A percentile compares a stretch with the other conserved stretches of the same genome.
phyloP scores from a whole-genome alignment of 1,139 yeast genomes.

The Scheffersomyces insectosa region DNA sequence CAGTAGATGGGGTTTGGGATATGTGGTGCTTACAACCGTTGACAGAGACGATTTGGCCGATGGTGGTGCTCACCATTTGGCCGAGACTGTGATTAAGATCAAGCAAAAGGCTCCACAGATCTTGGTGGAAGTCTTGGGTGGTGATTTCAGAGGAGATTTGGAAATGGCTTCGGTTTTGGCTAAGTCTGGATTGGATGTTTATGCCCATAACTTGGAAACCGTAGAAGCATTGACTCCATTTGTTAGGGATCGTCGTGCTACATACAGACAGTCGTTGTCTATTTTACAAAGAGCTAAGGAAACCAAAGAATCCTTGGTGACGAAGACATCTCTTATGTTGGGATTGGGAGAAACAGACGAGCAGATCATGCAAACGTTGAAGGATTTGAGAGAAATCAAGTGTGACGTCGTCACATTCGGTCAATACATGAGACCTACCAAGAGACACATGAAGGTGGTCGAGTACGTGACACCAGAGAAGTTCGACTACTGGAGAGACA shows the following conservation, averaged over 20 bases:
- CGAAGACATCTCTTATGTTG: slow-evolving; percentile 94
- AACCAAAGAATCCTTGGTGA: slow-evolving; percentile 70
- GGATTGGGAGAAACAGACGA: slow-evolving; percentile 97
- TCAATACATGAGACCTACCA: slow-evolving; percentile 98
- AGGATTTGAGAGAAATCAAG: slow-evolving; percentile 67
- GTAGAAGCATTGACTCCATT: slow-evolving; percentile 94
- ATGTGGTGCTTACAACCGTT: slow-evolving; percentile 95
- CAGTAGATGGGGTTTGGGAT: slow-evolving; percentile 97
- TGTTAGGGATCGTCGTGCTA: slow-evolving; percentile 95
- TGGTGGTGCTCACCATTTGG: slow-evolving; percentile 91
- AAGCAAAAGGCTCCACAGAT: slow-evolving; percentile 89
- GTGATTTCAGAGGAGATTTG: slow-evolving; percentile 92
- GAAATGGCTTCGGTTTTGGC: slow-evolving; percentile 82
- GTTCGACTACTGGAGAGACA: slow-evolving; percentile 89
- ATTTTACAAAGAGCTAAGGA: slow-evolving; percentile 82
- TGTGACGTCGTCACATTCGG: slow-evolving; percentile 99
- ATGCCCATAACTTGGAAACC: slow-evolving; percentile 96
- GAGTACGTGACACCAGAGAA: slow-evolving; percentile 94
- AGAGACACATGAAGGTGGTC: slow-evolving; percentile 97
- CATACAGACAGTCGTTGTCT: slow-evolving; percentile 81
- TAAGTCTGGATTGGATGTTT: slow-evolving; percentile 85
- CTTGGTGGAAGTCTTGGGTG: slow-evolving; percentile 89
- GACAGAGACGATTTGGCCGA: slow-evolving; percentile 94
- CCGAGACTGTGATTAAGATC: slow-evolving; percentile 81
- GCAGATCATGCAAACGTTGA: slow-evolving; percentile 73